Base-by-base conservation (phyloP, 139 green algal species). In the Nannochloris sp. region DNA sequence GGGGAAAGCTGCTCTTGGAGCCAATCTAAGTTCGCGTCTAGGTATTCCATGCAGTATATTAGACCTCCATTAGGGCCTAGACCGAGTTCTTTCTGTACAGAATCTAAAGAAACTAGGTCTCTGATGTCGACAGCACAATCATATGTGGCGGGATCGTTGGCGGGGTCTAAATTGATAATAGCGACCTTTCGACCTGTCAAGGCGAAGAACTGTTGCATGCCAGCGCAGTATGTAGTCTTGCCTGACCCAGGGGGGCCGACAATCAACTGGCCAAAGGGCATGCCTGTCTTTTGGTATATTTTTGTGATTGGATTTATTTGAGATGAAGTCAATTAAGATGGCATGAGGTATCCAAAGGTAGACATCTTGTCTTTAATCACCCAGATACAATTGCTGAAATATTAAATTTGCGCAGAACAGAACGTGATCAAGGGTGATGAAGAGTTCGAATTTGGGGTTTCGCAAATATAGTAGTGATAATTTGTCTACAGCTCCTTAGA, bases 11-110 rank as follows among this genome's bases (percentile, higher is more conserved):
- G 76, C 27, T 92, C 77, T 2, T 74, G 74, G 53, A 99, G 68
- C 95, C 95, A 99, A 61, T 97, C 84, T 30, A 99, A 63, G 68
- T 95, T 92, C 3, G 96, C 83, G 65, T 98, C 92, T 54, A 98
- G 57, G 60, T 96, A 97, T 66, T 99, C 95, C 87, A 99, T 97
- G 85, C 85, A 95, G 67, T 92, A 97, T 29, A 99, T 58, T 56
- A 99, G 81, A 4, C 61, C 94, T 5, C 89, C 89, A 64, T 99
- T 99, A 38, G 94, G 93, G 29, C 94, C 93, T 47, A 98, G 79
- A 51, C 91, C 73, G 58, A 97, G 61, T 80, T 99, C 92, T 34
- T 95, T 80, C 84, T 95, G 35, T 24, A 78, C 71, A 13, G 9
- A 89, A 35, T 97, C 86, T 29, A 99, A 60, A 1, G 82, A 84